These are phyloP conservation scores for Hyaloscypha finlandica DNA, from an alignment of 495 filamentous ascomycete genomes.

Conservation along the genomic window DNA sequence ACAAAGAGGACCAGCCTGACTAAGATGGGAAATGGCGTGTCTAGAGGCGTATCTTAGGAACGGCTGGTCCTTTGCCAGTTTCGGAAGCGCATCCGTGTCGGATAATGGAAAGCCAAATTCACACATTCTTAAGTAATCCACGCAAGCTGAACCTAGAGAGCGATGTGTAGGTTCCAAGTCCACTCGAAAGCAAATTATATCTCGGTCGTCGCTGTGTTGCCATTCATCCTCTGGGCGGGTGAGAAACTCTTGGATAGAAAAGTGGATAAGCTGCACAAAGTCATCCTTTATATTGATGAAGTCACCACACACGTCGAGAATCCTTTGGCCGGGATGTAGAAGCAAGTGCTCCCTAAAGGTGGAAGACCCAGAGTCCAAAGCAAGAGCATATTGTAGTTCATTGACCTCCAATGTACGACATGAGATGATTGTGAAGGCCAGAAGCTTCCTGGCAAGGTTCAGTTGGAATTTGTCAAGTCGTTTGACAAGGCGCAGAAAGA, in stretches of 20 bases:
- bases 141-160: slow-evolving; percentile 15
- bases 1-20: not conserved
- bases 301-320: slow-evolving; percentile 29
- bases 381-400: slow-evolving; percentile 9
- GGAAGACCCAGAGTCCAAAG: not conserved
- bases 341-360: slow-evolving; percentile 1
- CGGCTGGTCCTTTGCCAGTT: not conserved
- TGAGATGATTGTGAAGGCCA: slow-evolving; percentile 1
- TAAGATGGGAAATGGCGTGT: not conserved
- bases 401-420: not conserved
- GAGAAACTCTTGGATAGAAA: slow-evolving; percentile 30
- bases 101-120: slow-evolving; percentile 24
- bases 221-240: slow-evolving; percentile 21
- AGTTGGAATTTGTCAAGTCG: not conserved
- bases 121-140: slow-evolving; percentile 21
- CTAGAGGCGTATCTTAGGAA: slow-evolving; percentile 7
- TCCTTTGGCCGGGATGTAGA: slow-evolving; percentile 3
- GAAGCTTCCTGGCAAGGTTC: not conserved
- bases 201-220: slow-evolving; percentile 18
- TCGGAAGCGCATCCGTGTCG: slow-evolving; percentile 9
- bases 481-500: slow-evolving; percentile 4
- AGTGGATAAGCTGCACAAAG: slow-evolving; percentile 24
- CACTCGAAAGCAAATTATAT: slow-evolving; percentile 19
- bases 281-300: slow-evolving; percentile 24
- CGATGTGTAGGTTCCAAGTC: slow-evolving; percentile 14